phyloP scores from a whole-genome alignment of 2,329 filamentous ascomycete genomes.

The Byssochlamys sp. region DNA sequence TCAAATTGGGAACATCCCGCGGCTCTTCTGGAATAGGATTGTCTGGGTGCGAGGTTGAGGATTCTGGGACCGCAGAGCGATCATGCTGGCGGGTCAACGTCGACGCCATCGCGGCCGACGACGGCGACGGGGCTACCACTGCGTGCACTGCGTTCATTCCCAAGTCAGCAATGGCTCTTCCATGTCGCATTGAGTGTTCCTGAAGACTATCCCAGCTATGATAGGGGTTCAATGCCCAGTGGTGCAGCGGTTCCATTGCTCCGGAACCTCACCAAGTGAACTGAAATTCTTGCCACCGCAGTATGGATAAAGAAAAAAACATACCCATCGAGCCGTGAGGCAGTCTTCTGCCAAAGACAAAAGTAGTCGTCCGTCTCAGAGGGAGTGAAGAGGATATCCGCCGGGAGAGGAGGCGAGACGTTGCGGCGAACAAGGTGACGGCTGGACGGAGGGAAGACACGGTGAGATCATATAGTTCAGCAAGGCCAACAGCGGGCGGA shows the following conservation, averaged over 20 bases:
- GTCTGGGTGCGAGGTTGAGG: constrained; percentile 37
- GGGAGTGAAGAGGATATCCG: background rate
- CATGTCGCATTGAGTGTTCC: background rate
- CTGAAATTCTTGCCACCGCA: background rate
- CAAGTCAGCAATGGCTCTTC: background rate
- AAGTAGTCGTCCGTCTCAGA: background rate
- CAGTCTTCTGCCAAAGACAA: background rate
- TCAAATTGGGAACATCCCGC: constrained; percentile 25
- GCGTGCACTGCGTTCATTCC: constrained; percentile 20
- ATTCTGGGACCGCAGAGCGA: constrained; percentile 24
- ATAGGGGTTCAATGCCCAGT: background rate
- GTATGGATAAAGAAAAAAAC: background rate
- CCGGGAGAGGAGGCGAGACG: constrained; percentile 2
- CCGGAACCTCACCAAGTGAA: background rate
- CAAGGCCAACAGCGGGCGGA: background rate
- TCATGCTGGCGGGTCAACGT: constrained; percentile 15
- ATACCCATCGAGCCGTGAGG: constrained; percentile 2
- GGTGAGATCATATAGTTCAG: background rate
- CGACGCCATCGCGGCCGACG: constrained; percentile 17
- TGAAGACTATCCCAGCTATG: background rate
- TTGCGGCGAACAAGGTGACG: constrained; percentile 1
- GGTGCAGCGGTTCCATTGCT: background rate
- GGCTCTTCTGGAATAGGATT: constrained; percentile 42
- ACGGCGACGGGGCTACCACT: constrained; percentile 13
- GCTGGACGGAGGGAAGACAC: background rate